Conservation (phyloP, 192 early-diverging fungal genomes). For the Kappamyces sp. region DNA sequence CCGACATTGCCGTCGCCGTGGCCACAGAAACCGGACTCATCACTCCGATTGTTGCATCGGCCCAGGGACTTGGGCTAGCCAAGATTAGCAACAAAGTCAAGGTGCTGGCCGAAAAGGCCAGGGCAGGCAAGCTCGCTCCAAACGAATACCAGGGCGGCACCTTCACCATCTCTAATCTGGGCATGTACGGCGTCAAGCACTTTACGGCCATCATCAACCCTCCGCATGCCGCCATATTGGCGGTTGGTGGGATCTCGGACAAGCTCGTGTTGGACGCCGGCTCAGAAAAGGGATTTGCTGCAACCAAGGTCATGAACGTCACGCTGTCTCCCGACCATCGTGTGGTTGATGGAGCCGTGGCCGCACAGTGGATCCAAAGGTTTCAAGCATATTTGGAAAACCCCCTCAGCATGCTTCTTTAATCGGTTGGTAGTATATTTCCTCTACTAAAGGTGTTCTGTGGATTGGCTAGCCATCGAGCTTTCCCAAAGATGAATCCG, state of each 20-base stretch:
- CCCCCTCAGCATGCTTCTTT: slow-evolving; percentile 88
- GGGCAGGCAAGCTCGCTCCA: slow-evolving; percentile 80
- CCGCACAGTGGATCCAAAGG: slow-evolving; percentile 80
- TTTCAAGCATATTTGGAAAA: slow-evolving; percentile 92
- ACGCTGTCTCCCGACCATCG: slow-evolving; percentile 91
- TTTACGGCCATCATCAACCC: slow-evolving; percentile 99
- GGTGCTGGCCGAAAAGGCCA: slow-evolving; percentile 77
- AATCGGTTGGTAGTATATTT: slow-evolving; percentile 24
- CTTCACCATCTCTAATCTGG: slow-evolving; percentile 97
- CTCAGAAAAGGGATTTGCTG: slow-evolving; percentile 51
- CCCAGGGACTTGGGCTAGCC: slow-evolving; percentile 80
- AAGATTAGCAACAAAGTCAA: slow-evolving; percentile 81
- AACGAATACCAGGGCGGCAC: slow-evolving; percentile 97
- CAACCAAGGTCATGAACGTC: slow-evolving; percentile 72
- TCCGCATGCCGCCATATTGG: slow-evolving; percentile 87
- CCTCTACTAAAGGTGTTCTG: too few relatives aligned
- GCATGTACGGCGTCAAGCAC: slow-evolving; percentile 90
- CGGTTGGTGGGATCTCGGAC: slow-evolving; percentile 78
- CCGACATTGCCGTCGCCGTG: slow-evolving; percentile 93
- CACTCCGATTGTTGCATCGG: slow-evolving; percentile 83
- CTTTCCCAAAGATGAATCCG: too few relatives aligned
- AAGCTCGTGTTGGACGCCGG: slow-evolving; percentile 47
- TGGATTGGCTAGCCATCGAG: too few relatives aligned
- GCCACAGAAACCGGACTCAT: slow-evolving; percentile 89
- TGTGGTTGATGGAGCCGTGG: slow-evolving; percentile 91